Percentiles rank a stretch among this genome's conserved stretches.
phyloP scores from a whole-genome alignment of 2,329 filamentous ascomycete species.

The Elsinoe australis region DNA sequence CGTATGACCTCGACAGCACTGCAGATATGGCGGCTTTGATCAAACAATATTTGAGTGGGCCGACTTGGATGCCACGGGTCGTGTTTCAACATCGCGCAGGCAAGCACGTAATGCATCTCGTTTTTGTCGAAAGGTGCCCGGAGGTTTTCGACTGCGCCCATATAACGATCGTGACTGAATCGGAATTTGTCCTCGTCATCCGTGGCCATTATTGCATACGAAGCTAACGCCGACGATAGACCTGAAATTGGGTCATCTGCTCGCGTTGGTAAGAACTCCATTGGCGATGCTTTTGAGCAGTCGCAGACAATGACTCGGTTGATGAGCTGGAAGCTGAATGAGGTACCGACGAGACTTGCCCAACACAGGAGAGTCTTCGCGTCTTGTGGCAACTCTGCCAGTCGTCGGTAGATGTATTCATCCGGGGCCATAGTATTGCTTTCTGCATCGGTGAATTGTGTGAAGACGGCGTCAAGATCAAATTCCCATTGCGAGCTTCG shows the following conservation, averaged over 20 bases:
- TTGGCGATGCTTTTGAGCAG: slow-evolving; percentile 49
- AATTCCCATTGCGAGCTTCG: slow-evolving; percentile 74
- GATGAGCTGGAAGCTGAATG: slow-evolving; percentile 76
- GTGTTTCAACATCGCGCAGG: slow-evolving; percentile 70
- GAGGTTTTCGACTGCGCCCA: slow-evolving; percentile 66
- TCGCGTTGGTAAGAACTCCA: slow-evolving; percentile 46
- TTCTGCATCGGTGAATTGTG: slow-evolving; percentile 70
- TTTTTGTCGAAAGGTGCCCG: slow-evolving; percentile 57
- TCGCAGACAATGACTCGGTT: slow-evolving; percentile 69
- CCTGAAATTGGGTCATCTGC: slow-evolving; percentile 66
- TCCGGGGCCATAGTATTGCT: slow-evolving; percentile 74
- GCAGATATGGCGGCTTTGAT: slow-evolving; percentile 73
- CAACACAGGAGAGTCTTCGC: slow-evolving; percentile 76
- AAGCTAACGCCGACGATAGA: slow-evolving; percentile 71
- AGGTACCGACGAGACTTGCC: slow-evolving; percentile 73
- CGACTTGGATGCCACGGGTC: slow-evolving; percentile 50
- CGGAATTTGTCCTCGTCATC: slow-evolving; percentile 78
- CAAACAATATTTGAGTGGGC: slow-evolving; percentile 51
- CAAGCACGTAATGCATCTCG: slow-evolving; percentile 88
- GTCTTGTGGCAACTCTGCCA: slow-evolving; percentile 66
- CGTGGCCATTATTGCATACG: slow-evolving; percentile 72
- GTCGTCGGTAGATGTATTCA: slow-evolving; percentile 69
- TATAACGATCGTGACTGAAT: slow-evolving; percentile 82
- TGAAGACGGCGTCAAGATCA: slow-evolving; percentile 77
- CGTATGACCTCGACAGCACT: slow-evolving; percentile 69